A percentile compares a stretch with the other conserved stretches of the same genome.
Evolutionary conservation across 2,329 filamentous ascomycete species (phyloP).

Genomic region (Trichoderma simmonsii): DNA sequence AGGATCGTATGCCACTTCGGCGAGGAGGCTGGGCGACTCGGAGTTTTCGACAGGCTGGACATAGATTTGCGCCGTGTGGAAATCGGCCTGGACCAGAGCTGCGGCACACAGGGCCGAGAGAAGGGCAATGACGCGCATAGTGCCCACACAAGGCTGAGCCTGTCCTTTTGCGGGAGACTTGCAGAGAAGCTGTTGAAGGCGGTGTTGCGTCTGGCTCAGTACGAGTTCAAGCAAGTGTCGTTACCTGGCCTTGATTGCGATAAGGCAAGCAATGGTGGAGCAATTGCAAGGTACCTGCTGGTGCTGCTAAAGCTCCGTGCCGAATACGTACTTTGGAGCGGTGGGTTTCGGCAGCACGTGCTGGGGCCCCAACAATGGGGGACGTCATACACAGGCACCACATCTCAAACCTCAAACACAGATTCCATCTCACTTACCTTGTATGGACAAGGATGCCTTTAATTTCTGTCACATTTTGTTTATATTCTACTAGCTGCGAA

Average conservation of each 20-base stretch:
- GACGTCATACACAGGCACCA: not conserved
- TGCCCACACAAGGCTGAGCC: slow-evolving; percentile 2
- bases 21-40: slow-evolving; percentile 45
- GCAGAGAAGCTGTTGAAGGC: not conserved
- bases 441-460: not conserved
- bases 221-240: not conserved
- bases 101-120: slow-evolving; percentile 44
- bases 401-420: not conserved
- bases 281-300: not conserved
- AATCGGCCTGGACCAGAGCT: slow-evolving; percentile 38
- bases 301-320: not conserved
- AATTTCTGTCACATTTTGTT: not conserved
- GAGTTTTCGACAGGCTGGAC: slow-evolving; percentile 47
- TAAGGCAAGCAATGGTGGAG: slow-evolving; percentile 4
- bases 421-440: not conserved
- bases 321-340: not conserved
- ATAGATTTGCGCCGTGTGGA: slow-evolving; percentile 51
- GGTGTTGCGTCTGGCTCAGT: not conserved
- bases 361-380: not conserved
- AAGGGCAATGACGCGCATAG: slow-evolving; percentile 43
- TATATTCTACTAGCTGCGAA: not conserved
- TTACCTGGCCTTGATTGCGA: slow-evolving; percentile 12
- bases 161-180: not conserved
- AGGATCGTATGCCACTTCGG: slow-evolving; percentile 54
- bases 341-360: slow-evolving; percentile 9